Conservation (phyloP, 78 protist species). For the Corallochytrium limacisporum region DNA sequence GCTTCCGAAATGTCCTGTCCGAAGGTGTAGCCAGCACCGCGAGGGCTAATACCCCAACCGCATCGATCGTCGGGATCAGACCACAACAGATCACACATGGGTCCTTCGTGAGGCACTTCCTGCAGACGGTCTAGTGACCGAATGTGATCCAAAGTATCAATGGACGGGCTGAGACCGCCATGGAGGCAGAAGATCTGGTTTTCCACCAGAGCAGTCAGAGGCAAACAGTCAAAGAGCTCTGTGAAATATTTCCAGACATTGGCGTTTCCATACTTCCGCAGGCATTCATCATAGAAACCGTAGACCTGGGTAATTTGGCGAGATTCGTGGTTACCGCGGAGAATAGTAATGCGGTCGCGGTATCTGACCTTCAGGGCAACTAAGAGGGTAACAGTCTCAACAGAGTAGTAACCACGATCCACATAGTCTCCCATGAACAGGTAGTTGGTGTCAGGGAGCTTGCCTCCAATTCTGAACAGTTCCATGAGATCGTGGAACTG, state of each 20-base stretch:
- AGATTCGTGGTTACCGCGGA: conserved; percentile 93
- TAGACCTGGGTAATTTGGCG: conserved; percentile 90
- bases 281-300: conserved; percentile 71
- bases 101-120: conserved; percentile 94
- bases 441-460: conserved; percentile 74
- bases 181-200: conserved; percentile 88
- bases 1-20: conserved; percentile 73
- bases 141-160: conserved; percentile 61
- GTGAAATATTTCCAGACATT: conserved; percentile 88
- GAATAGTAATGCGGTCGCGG: conserved; percentile 47
- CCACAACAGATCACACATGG: conserved; percentile 97
- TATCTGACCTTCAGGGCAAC: conserved; percentile 77
- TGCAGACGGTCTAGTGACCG: conserved; percentile 31
- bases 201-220: conserved; percentile 85
- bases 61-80: conserved; percentile 94
- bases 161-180: conserved; percentile 90
- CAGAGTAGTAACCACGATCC: conserved; percentile 91
- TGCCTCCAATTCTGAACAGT: conserved; percentile 38
- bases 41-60: conserved; percentile 79
- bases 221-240: conserved; percentile 83
- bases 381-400: conserved; percentile 86
- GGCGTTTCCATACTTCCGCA: conserved; percentile 88
- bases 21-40: conserved; percentile 97
- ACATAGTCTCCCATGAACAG: conserved; percentile 98
- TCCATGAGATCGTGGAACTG: conserved; percentile 93